Conservation (phyloP, 2,329 filamentous ascomycete genomes). For the Ophiostoma populinum region DNA sequence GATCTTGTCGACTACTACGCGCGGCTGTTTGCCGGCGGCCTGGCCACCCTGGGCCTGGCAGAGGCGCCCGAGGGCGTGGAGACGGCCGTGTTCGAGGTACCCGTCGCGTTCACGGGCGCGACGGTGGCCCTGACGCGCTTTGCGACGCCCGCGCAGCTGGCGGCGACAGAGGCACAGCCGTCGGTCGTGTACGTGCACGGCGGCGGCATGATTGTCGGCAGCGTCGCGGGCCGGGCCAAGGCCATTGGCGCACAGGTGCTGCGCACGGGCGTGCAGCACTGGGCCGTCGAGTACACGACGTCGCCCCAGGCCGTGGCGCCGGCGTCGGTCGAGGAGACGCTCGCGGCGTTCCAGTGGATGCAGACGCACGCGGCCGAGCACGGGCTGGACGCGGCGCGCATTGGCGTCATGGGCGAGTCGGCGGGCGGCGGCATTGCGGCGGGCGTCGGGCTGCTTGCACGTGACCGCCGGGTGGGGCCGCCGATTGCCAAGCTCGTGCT, state of each 20-base stretch:
- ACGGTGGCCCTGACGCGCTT: slow-evolving; percentile 9
- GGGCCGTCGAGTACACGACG: slow-evolving; percentile 29
- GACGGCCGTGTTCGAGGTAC: slow-evolving; percentile 5
- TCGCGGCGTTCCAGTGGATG: slow-evolving; percentile 17
- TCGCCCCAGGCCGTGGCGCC: slow-evolving; percentile 32
- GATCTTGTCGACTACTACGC: slow-evolving; percentile 1
- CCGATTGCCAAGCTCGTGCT: slow-evolving; percentile 19
- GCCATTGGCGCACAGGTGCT: slow-evolving; percentile 10
- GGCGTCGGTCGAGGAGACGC: slow-evolving; percentile 23
- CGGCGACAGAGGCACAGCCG: slow-evolving; percentile 2
- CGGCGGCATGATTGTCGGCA: slow-evolving; percentile 15
- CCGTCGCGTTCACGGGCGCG: slow-evolving; percentile 4
- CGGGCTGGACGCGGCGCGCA: slow-evolving; percentile 13
- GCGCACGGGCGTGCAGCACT: slow-evolving; percentile 11
- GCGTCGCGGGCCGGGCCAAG: slow-evolving; percentile 8
- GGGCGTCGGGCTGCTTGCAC: slow-evolving; percentile 23
- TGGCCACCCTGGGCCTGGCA: not conserved
- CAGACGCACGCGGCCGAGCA: slow-evolving; percentile 14
- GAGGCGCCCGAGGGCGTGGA: slow-evolving; percentile 3
- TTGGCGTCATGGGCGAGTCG: slow-evolving; percentile 14
- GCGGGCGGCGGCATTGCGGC: slow-evolving; percentile 15
- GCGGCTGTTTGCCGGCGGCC: too few species aligned
- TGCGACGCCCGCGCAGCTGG: slow-evolving; percentile 6
- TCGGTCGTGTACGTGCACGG: slow-evolving; percentile 14
- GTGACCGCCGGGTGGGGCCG: slow-evolving; percentile 16